A percentile compares a stretch with the other conserved stretches of the same genome.
These are phyloP conservation scores for Rhynchosporium graminicola DNA, from an alignment of 2,329 filamentous ascomycete species.

Conservation along the genomic window DNA sequence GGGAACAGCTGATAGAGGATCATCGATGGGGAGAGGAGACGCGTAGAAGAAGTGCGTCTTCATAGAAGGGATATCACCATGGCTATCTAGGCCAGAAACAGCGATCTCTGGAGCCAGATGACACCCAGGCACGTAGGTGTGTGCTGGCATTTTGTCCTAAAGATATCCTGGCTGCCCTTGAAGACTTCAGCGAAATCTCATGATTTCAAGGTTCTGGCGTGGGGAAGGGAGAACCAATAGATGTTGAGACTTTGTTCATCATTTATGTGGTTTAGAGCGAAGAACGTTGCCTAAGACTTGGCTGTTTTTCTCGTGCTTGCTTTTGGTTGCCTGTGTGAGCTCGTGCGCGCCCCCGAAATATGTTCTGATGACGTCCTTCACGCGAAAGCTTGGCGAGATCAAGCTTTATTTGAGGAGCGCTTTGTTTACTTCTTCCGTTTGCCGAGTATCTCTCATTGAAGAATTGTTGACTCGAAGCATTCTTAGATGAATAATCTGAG, in stretches of 20 bases:
- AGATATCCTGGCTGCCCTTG: background rate
- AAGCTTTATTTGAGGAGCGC: constrained; percentile 2
- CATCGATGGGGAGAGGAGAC: constrained; percentile 80
- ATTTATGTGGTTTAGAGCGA: background rate
- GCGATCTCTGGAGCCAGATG: constrained; percentile 31
- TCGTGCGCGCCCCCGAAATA: constrained; percentile 6
- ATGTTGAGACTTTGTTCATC: constrained; percentile 5
- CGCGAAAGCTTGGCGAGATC: background rate
- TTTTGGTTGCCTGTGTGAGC: constrained; percentile 1
- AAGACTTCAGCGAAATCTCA: background rate
- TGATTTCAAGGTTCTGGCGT: constrained; percentile 1
- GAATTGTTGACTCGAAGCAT: background rate
- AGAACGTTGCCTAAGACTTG: constrained; percentile 4
- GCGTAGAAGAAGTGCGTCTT: constrained; percentile 82
- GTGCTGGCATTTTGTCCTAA: constrained; percentile 35
- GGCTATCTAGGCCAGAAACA: constrained; percentile 32
- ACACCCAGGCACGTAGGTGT: constrained; percentile 40
- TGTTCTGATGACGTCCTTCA: constrained; percentile 10
- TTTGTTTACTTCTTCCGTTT: constrained; percentile 6
- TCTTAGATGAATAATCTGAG: background rate
- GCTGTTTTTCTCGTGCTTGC: constrained; percentile 9
- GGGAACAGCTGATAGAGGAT: constrained; percentile 71
- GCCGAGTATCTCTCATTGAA: too few relatives aligned
- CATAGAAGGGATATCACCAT: constrained; percentile 56
- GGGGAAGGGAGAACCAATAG: background rate